phyloP scores from a whole-genome alignment of 345 rosid species.

The Carallia brachiata region DNA sequence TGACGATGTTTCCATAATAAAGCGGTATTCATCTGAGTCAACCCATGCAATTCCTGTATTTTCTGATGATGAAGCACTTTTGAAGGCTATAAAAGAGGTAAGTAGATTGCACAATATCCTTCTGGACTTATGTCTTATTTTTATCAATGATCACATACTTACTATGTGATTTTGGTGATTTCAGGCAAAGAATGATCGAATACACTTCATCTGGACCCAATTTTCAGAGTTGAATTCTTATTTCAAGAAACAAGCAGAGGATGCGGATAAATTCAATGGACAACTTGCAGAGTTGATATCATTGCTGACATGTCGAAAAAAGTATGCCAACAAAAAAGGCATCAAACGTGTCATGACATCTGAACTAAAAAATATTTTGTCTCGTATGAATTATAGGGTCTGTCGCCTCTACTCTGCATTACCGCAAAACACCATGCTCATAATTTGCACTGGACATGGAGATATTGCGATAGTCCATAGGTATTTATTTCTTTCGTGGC shows the following conservation, averaged over 20 bases:
- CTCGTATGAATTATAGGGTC: constrained; percentile 53
- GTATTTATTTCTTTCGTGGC: constrained; percentile 29
- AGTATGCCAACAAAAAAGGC: constrained; percentile 36
- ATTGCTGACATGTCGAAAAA: constrained; percentile 64
- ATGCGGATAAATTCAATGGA: constrained; percentile 54
- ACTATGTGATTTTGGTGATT: constrained; percentile 11
- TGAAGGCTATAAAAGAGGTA: constrained; percentile 80
- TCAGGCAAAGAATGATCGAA: constrained; percentile 65
- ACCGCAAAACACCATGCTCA: constrained; percentile 79
- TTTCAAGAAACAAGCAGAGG: constrained; percentile 61
- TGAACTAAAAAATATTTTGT: constrained; percentile 64
- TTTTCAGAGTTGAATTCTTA: constrained; percentile 75
- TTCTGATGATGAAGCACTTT: constrained; percentile 82
- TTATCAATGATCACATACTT: not conserved
- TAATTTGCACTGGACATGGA: constrained; percentile 97
- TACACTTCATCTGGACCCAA: constrained; percentile 85
- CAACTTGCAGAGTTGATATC: constrained; percentile 80
- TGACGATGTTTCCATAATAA: constrained; percentile 64
- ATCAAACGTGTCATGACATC: constrained; percentile 38
- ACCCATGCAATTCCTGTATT: constrained; percentile 76
- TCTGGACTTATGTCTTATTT: not conserved
- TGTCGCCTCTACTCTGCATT: constrained; percentile 48
- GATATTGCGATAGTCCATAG: constrained; percentile 79
- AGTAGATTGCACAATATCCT: constrained; percentile 1
- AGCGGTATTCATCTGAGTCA: constrained; percentile 67